Percentiles rank a stretch among this genome's conserved stretches.
Conservation (phyloP, 129 eudicot species). For the Tagetes erecta region DNA sequence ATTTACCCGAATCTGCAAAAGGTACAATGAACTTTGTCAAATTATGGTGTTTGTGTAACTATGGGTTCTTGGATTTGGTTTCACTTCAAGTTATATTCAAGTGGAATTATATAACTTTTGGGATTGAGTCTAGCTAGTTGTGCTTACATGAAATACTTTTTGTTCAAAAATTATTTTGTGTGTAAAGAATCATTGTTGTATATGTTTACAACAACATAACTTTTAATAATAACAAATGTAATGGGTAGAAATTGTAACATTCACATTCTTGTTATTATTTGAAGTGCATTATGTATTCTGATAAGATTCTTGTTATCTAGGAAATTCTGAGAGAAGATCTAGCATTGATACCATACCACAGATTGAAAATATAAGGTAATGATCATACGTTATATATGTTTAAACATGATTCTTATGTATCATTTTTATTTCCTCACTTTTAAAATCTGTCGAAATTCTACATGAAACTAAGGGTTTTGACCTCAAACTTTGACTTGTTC, state of each 20-base stretch:
- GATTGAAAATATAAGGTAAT: slow-evolving; percentile 58
- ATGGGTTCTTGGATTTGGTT: not conserved
- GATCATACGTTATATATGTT: not conserved
- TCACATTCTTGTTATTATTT: not conserved
- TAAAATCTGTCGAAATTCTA: not conserved
- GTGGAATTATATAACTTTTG: not conserved
- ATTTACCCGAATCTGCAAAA: slow-evolving; percentile 68
- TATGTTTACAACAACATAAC: not conserved
- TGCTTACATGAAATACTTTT: not conserved
- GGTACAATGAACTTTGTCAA: slow-evolving; percentile 43
- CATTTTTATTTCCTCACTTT: not conserved
- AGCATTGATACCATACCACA: slow-evolving; percentile 39
- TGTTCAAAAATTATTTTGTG: not conserved
- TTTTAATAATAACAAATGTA: not conserved
- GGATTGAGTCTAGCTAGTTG: not conserved
- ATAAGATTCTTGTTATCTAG: slow-evolving; percentile 32
- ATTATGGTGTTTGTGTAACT: not conserved
- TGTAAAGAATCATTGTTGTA: not conserved
- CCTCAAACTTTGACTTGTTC: slow-evolving; percentile 1
- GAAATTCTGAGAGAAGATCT: slow-evolving; percentile 54
- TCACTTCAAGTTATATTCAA: not conserved
- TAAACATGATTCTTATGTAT: not conserved
- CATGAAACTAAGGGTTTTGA: not conserved
- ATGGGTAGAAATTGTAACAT: not conserved
- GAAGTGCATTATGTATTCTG: slow-evolving; percentile 16